Conservation (phyloP, 768 basidiomycete genomes). For the Leccinum broughii region DNA sequence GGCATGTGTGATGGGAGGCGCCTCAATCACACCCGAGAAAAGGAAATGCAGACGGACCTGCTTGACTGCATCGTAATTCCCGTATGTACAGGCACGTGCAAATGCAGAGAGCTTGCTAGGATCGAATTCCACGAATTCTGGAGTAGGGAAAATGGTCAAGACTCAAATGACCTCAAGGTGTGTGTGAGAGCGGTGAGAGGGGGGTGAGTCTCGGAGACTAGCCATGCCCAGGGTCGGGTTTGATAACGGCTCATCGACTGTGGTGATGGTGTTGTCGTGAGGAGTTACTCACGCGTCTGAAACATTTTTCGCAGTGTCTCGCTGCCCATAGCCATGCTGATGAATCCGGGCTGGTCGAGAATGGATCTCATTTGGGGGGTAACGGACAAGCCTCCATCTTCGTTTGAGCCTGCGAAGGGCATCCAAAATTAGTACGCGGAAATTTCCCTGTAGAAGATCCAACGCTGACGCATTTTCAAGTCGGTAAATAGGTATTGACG, state of each 20-base stretch:
- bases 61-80: constrained; percentile 20
- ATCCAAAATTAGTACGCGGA: constrained; percentile 1
- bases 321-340: constrained; percentile 24
- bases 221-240: background rate
- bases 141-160: background rate
- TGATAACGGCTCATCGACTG: background rate
- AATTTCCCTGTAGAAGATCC: background rate
- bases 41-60: constrained; percentile 14
- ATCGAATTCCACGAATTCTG: constrained; percentile 25
- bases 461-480: constrained; percentile 17
- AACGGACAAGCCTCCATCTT: constrained; percentile 26
- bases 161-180: background rate
- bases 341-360: constrained; percentile 28
- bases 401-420: constrained; percentile 5
- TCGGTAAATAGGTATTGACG: background rate
- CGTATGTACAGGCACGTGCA: constrained; percentile 27
- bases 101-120: constrained; percentile 23
- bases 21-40: background rate
- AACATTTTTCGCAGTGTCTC: constrained; percentile 33
- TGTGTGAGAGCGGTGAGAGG: background rate
- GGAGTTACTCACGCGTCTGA: constrained; percentile 24
- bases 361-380: constrained; percentile 31
- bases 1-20: background rate
- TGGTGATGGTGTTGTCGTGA: background rate
- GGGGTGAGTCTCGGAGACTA: background rate